Evolutionary conservation across 345 rosid genomes (phyloP).

Genomic region (Toxicodendron radicans): DNA sequence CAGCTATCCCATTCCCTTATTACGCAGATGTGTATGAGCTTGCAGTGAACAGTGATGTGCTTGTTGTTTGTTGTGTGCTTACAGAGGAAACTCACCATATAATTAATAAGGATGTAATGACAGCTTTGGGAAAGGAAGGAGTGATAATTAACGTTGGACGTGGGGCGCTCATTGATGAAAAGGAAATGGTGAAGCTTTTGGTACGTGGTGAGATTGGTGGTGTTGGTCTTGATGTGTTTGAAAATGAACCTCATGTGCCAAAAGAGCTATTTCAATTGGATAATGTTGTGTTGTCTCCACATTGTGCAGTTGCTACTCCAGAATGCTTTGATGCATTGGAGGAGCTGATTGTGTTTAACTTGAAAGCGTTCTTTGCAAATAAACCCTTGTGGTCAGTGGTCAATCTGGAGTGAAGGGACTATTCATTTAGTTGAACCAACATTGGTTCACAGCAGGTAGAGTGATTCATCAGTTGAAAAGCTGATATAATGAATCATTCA

Average conservation of each 20-base stretch:
- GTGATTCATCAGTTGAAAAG: no score
- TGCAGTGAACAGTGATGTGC: constrained; percentile 33
- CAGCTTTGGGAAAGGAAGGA: constrained; percentile 30
- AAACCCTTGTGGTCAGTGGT: constrained; percentile 18
- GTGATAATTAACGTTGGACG: constrained; percentile 40
- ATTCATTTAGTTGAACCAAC: no score
- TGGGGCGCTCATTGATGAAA: constrained; percentile 37
- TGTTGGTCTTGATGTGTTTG: constrained; percentile 47
- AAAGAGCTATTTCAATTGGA: constrained; percentile 24
- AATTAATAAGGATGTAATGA: constrained; percentile 34
- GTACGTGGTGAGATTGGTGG: constrained; percentile 36
- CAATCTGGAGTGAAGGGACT: background rate
- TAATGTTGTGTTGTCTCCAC: constrained; percentile 41
- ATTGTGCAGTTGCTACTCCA: constrained; percentile 36
- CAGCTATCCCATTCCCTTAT: constrained; percentile 29
- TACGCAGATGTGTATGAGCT: constrained; percentile 24
- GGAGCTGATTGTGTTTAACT: constrained; percentile 29
- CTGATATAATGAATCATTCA: no score
- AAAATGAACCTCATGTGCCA: constrained; percentile 40
- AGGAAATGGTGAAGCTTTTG: constrained; percentile 38
- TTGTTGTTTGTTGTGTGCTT: constrained; percentile 34
- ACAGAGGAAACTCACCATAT: constrained; percentile 37
- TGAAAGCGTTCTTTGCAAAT: no score
- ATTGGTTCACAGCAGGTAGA: no score
- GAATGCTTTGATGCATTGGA: constrained; percentile 28